A percentile compares a stretch with the other conserved stretches of the same genome.
Evolutionary conservation across 2,329 filamentous ascomycete species (phyloP).

Genomic region (Aspergillus brunneoviolaceus): DNA sequence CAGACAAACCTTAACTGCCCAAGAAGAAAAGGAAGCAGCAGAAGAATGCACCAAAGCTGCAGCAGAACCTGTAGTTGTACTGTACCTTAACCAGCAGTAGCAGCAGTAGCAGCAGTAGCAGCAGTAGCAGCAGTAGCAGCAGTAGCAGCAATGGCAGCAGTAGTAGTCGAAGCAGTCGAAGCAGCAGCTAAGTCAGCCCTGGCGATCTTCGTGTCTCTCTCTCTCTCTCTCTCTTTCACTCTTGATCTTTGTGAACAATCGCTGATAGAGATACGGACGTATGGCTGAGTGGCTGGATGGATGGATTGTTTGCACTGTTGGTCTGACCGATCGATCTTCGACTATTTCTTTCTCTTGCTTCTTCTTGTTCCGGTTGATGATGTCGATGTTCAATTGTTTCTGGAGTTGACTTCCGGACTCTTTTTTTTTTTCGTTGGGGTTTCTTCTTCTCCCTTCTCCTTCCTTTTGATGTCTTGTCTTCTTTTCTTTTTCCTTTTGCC

Average conservation of each 20-base stretch:
- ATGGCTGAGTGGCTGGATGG: too few species aligned
- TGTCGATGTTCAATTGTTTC: background rate
- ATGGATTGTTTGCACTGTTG: conserved; percentile 2
- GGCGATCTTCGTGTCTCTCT: background rate
- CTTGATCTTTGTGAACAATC: background rate
- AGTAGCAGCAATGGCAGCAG: background rate
- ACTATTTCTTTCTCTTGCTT: background rate
- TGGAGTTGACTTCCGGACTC: background rate
- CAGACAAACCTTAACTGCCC: conserved; percentile 30
- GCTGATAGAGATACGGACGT: background rate
- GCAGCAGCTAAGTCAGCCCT: background rate
- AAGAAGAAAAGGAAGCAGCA: background rate
- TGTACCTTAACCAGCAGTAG: background rate
- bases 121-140: background rate
- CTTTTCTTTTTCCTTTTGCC: background rate
- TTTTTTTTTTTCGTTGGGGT: background rate
- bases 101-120: background rate
- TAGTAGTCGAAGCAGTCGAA: background rate
- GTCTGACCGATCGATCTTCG: background rate
- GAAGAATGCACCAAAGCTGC: conserved; percentile 11
- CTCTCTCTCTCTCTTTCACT: too few species aligned
- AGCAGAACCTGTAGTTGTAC: background rate
- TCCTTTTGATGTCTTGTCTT: background rate
- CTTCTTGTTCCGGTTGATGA: background rate
- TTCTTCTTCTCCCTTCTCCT: background rate